These are phyloP conservation scores for Alternaria novae-zelandiae DNA, from an alignment of 2,329 filamentous ascomycete species.

Conservation along the genomic window DNA sequence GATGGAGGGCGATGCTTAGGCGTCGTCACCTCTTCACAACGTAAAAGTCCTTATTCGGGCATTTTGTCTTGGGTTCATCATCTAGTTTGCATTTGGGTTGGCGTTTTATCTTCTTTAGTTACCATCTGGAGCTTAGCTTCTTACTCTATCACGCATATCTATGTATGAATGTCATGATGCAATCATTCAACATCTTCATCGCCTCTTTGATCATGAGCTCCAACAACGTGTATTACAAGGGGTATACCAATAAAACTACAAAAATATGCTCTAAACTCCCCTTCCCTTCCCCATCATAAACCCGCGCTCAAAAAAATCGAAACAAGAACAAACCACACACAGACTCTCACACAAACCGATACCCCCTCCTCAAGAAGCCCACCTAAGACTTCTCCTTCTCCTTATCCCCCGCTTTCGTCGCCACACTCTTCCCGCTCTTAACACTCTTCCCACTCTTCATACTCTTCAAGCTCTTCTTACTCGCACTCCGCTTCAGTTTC, in stretches of 20 bases:
- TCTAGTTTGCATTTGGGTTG: slow-evolving; percentile 9
- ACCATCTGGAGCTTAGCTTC: background rate
- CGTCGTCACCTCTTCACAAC: background rate
- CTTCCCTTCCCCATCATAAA: background rate
- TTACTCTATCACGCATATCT: background rate
- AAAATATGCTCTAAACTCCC: background rate
- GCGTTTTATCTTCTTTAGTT: background rate
- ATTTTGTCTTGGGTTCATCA: background rate
- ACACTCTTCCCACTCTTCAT: slow-evolving; percentile 40
- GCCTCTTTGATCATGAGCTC: background rate
- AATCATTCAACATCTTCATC: background rate
- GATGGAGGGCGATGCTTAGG: slow-evolving; percentile 7
- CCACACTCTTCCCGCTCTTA: slow-evolving; percentile 28
- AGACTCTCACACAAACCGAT: background rate
- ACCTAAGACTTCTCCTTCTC: slow-evolving; percentile 17
- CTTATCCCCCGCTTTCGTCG: slow-evolving; percentile 1
- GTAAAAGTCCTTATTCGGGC: background rate
- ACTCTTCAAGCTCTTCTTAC: slow-evolving; percentile 45
- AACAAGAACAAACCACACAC: background rate
- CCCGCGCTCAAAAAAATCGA: background rate
- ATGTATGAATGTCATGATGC: slow-evolving; percentile 6
- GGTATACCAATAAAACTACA: background rate
- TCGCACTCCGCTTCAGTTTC: slow-evolving; percentile 40
- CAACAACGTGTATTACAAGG: background rate
- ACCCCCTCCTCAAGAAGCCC: background rate